Conservation (phyloP, 2,329 filamentous ascomycete genomes). For the Ceratocystiopsis brevicomis region DNA sequence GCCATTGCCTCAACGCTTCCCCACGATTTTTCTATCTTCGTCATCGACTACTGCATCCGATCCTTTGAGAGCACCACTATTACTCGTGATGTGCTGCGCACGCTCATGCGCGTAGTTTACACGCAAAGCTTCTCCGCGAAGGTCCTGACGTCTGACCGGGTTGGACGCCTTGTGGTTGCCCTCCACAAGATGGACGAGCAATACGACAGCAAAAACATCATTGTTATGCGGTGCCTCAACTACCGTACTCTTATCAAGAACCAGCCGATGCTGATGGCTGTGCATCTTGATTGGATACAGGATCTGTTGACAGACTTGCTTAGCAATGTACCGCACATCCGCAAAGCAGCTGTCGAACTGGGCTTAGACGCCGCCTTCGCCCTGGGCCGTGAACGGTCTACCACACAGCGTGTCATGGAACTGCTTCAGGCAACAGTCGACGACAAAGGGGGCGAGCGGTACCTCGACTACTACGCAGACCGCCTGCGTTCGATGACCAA, state of each 20-base stretch:
- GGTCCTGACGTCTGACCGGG: constrained; percentile 53
- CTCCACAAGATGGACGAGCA: constrained; percentile 56
- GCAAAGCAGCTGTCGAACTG: constrained; percentile 52
- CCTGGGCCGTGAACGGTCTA: constrained; percentile 48
- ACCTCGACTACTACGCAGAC: constrained; percentile 49
- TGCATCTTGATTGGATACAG: constrained; percentile 59
- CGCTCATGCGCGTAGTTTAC: constrained; percentile 62
- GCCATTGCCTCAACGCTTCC: constrained; percentile 52
- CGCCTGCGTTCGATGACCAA: constrained; percentile 51
- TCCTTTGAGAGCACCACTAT: constrained; percentile 47
- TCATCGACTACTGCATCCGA: constrained; percentile 64
- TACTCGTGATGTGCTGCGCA: constrained; percentile 61
- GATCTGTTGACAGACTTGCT: constrained; percentile 70
- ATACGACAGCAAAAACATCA: constrained; percentile 56
- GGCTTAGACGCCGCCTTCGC: constrained; percentile 51
- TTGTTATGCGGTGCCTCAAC: constrained; percentile 57
- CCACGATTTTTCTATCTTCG: constrained; percentile 59
- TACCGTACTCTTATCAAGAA: constrained; percentile 58
- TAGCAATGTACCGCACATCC: constrained; percentile 58
- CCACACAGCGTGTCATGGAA: constrained; percentile 48
- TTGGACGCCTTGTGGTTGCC: constrained; percentile 49
- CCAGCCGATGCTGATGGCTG: constrained; percentile 48
- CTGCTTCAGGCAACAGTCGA: constrained; percentile 40
- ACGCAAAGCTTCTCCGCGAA: constrained; percentile 61
- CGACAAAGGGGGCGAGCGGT: constrained; percentile 38